These are phyloP conservation scores for Alliaria petiolata DNA, from an alignment of 345 rosid genomes.

Conservation along the genomic window DNA sequence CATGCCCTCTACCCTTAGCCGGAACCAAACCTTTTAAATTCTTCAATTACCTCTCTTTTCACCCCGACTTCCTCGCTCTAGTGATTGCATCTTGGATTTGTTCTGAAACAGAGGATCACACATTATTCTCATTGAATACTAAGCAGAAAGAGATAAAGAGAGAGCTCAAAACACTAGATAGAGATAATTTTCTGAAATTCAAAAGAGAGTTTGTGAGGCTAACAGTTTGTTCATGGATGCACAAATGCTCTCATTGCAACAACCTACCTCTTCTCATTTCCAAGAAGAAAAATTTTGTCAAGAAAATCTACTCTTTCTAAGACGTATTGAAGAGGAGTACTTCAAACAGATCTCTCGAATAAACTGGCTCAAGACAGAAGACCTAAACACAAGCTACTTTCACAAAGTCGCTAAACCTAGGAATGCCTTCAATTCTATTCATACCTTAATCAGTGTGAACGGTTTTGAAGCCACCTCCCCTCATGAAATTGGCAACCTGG, in stretches of 20 bases:
- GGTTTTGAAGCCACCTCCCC: background rate
- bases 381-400: background rate
- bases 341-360: background rate
- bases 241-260: background rate
- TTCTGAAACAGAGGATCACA: background rate
- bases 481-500: background rate
- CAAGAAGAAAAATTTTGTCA: background rate
- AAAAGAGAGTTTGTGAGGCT: background rate
- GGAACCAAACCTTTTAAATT: no score
- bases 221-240: background rate
- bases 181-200: background rate
- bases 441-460: background rate
- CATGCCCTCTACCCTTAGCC: no score
- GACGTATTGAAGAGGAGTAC: background rate
- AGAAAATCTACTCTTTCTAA: background rate
- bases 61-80: background rate
- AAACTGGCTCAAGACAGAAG: background rate
- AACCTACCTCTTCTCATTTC: background rate
- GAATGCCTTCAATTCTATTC: background rate
- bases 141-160: background rate
- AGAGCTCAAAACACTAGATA: background rate
- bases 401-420: background rate
- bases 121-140: background rate
- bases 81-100: background rate
- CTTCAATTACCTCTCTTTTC: background rate